A percentile compares a stretch with the other conserved stretches of the same genome.
phyloP scores from a whole-genome alignment of 257 asterid species.

The Lycium barbarum region DNA sequence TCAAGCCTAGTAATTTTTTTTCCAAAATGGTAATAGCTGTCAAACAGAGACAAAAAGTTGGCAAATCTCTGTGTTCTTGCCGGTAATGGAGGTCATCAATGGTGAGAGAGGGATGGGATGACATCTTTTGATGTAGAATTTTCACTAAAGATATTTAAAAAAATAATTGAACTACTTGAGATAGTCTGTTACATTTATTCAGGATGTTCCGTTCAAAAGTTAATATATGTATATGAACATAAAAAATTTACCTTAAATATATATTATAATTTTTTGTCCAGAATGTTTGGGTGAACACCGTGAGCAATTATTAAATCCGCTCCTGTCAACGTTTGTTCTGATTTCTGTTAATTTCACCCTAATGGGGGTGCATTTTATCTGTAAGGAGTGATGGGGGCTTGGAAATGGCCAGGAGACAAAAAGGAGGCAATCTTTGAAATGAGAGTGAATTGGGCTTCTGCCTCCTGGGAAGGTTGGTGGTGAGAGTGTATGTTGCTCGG shows the following conservation, averaged over 20 bases:
- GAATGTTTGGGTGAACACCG: too few species aligned
- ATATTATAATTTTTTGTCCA: too few species aligned
- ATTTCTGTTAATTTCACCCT: slow-evolving; percentile 61
- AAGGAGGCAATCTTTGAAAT: background rate
- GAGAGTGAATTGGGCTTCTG: slow-evolving; percentile 29
- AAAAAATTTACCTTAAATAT: too few species aligned
- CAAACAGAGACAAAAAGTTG: too few species aligned
- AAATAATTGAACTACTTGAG: too few species aligned
- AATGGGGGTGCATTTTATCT: slow-evolving; percentile 52
- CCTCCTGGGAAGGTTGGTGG: slow-evolving; percentile 22
- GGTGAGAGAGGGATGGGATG: slow-evolving; percentile 40
- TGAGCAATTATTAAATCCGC: too few species aligned
- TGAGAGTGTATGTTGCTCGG: background rate
- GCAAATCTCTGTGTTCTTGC: too few species aligned
- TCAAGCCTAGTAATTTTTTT: background rate
- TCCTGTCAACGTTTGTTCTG: slow-evolving; percentile 36
- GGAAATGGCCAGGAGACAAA: slow-evolving; percentile 36
- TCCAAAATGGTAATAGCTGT: too few species aligned
- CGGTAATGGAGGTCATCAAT: slow-evolving; percentile 21
- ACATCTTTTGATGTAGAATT: slow-evolving; percentile 1
- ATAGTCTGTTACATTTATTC: too few species aligned
- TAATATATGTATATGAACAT: too few species aligned
- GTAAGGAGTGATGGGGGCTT: slow-evolving; percentile 36
- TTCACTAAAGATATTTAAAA: too few species aligned
- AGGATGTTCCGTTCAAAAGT: too few species aligned